phyloP scores from a whole-genome alignment of 805 yeast genomes.

The Candida sanyiensis region DNA sequence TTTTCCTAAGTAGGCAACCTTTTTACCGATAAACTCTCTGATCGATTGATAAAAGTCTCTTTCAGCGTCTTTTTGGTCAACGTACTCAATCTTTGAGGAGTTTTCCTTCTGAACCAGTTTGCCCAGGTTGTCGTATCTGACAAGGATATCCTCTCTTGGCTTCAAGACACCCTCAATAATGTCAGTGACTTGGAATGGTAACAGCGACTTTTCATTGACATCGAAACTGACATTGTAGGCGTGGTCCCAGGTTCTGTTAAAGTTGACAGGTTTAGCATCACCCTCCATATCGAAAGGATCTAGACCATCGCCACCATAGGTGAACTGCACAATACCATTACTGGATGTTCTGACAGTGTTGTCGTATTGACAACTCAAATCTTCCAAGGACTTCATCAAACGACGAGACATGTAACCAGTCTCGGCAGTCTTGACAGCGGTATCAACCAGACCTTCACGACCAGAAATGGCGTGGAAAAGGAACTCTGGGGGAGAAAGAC shows the following conservation, averaged over 20 bases:
- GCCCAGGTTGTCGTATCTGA: conserved; percentile 74
- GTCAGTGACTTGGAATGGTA: conserved; percentile 64
- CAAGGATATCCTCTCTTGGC: conserved; percentile 55
- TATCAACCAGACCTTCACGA: conserved; percentile 98
- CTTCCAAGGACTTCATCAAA: conserved; percentile 95
- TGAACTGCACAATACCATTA: conserved; percentile 94
- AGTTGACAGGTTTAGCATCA: conserved; percentile 93
- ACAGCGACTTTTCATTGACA: conserved; percentile 45
- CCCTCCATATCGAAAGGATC: conserved; percentile 99
- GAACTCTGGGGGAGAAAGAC: conserved; percentile 94
- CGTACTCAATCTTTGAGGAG: conserved; percentile 48
- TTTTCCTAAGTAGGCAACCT: conserved; percentile 51
- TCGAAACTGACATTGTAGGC: conserved; percentile 68
- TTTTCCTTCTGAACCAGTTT: conserved; percentile 39
- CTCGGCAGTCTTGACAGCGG: conserved; percentile 99
- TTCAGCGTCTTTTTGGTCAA: conserved; percentile 85
- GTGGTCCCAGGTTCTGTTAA: conserved; percentile 92
- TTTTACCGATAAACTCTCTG: conserved; percentile 51
- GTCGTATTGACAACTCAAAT: conserved; percentile 88
- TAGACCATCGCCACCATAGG: conserved; percentile 97
- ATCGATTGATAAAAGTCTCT: conserved; percentile 77
- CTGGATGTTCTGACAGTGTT: conserved; percentile 91
- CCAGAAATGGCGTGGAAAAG: conserved; percentile 98
- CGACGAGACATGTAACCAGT: conserved; percentile 99
- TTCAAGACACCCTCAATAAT: conserved; percentile 48